These are phyloP conservation scores for Alliaria petiolata DNA, from an alignment of 345 rosid species.

Conservation along the genomic window DNA sequence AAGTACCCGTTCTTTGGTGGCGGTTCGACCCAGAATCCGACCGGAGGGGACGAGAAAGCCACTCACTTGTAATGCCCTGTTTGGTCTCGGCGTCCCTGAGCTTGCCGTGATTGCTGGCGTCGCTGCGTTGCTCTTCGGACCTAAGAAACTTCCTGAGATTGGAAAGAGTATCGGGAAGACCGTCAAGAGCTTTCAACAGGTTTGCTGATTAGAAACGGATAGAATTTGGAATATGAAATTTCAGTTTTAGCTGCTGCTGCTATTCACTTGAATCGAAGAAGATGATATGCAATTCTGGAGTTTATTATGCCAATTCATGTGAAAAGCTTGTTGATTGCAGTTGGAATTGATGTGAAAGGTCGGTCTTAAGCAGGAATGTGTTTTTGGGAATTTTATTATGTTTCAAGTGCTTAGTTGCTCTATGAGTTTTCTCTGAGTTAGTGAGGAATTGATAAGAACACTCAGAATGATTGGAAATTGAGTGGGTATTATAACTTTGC, in stretches of 20 bases:
- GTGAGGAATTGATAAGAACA: not conserved
- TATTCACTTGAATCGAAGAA: not conserved
- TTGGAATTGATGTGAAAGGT: not conserved
- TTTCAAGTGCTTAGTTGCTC: not conserved
- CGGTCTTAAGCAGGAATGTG: not conserved
- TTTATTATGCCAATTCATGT: not conserved
- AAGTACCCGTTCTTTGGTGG: slow-evolving; percentile 30
- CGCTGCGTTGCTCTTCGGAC: slow-evolving; percentile 88
- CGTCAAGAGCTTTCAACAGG: slow-evolving; percentile 95
- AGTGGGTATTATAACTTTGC: not conserved
- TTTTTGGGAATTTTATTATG: not conserved
- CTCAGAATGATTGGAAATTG: not conserved
- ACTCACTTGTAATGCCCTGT: slow-evolving; percentile 69
- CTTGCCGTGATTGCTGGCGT: slow-evolving; percentile 95
- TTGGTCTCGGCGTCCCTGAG: slow-evolving; percentile 95
- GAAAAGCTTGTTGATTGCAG: slow-evolving; percentile 3
- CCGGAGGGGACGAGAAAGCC: slow-evolving; percentile 39
- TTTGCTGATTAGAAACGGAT: slow-evolving; percentile 24
- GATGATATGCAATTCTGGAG: not conserved
- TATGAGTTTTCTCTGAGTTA: not conserved
- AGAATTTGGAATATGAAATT: not conserved
- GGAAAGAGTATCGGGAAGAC: slow-evolving; percentile 95
- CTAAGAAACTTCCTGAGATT: slow-evolving; percentile 92
- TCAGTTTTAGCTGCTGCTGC: not conserved
- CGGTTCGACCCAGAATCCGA: slow-evolving; percentile 39